Evolutionary conservation across 164 flowering plant genomes (phyloP).

Genomic region (Vitis vinifera): ASM3070453v1 NC_081805.1:2077501-2078000

Average conservation of each 20-base stretch:
- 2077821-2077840: slow-evolving; percentile 82
- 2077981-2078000: neutral
- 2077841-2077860: slow-evolving; percentile 73
- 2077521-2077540: neutral
- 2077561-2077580: too few species aligned
- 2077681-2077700: too few species aligned
- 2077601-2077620: too few species aligned
- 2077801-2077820: neutral
- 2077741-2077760: neutral
- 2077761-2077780: neutral
- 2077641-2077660: too few species aligned
- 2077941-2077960: neutral
- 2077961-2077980: neutral
- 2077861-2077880: slow-evolving; percentile 75
- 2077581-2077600: too few species aligned
- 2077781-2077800: neutral
- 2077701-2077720: too few species aligned
- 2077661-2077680: too few species aligned
- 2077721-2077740: too few species aligned
- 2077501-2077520: neutral
- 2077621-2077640: too few species aligned
- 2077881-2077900: slow-evolving; percentile 55
- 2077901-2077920: neutral
- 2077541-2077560: too few species aligned
- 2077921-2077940: neutral